Evolutionary conservation across 2,329 filamentous ascomycete species (phyloP).

Genomic region (Xylaria hypoxylon): DNA sequence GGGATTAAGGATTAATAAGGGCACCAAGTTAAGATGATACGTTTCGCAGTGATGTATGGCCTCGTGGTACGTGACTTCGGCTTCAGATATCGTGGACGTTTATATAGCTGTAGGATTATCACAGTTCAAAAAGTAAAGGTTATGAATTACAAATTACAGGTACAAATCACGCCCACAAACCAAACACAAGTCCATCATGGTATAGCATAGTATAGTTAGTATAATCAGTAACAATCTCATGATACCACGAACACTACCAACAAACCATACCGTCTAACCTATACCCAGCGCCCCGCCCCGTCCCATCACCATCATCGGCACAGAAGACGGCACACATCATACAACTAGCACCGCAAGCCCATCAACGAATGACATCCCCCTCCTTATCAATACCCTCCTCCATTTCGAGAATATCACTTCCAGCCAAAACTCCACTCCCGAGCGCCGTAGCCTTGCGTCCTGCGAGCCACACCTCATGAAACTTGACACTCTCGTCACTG

Average conservation of each 20-base stretch:
- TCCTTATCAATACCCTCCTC: conserved; percentile 83
- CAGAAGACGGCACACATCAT: background rate
- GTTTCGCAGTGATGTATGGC: too few species aligned
- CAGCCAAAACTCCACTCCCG: conserved; percentile 74
- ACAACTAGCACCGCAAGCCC: background rate
- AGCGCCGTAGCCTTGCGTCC: conserved; percentile 65
- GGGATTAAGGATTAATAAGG: too few species aligned
- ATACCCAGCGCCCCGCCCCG: background rate
- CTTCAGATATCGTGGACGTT: too few species aligned
- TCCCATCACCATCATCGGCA: background rate
- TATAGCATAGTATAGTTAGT: background rate
- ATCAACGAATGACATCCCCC: conserved; percentile 75
- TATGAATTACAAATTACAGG: too few species aligned
- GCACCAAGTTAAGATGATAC: too few species aligned
- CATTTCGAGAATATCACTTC: conserved; percentile 86
- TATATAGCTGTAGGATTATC: background rate
- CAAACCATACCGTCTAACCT: conserved; percentile 2
- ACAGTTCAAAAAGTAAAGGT: background rate
- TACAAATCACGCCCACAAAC: background rate
- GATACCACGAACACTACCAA: background rate
- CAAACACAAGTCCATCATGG: background rate
- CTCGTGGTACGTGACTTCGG: too few species aligned
- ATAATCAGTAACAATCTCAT: conserved; percentile 2
- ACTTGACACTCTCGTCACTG: conserved; percentile 92
- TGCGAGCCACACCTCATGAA: conserved; percentile 92